These are phyloP conservation scores for Microthlaspi erraticum DNA, from an alignment of 345 rosid species.

Conservation along the genomic window DNA sequence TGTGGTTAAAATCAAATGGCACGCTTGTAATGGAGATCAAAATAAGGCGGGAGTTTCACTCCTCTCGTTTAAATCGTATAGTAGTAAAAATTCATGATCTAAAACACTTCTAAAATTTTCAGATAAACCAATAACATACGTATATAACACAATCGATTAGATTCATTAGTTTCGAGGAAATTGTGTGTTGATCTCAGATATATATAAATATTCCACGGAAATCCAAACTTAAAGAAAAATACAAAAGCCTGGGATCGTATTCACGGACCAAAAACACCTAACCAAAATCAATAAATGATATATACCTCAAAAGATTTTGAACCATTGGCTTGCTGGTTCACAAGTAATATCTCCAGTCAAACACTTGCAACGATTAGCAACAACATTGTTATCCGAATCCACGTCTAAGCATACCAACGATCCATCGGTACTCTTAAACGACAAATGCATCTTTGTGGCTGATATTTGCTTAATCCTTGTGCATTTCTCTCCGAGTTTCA, in stretches of 20 bases:
- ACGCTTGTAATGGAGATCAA: too few relatives aligned
- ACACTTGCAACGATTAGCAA: constrained; percentile 61
- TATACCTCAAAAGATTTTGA: constrained; percentile 53
- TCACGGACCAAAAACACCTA: background rate
- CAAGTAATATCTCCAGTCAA: constrained; percentile 53
- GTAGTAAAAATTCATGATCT: background rate
- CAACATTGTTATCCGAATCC: constrained; percentile 50
- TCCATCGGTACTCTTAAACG: constrained; percentile 52
- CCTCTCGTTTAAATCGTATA: too few relatives aligned
- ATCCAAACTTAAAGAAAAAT: constrained; percentile 12
- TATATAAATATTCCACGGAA: background rate
- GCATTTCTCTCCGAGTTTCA: constrained; percentile 57
- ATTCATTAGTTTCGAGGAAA: background rate
- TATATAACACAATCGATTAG: background rate
- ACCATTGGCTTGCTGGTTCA: constrained; percentile 77
- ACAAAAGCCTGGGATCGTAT: constrained; percentile 4
- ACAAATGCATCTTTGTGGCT: constrained; percentile 79
- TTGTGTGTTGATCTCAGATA: background rate
- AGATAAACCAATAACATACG: background rate
- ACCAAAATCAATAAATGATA: background rate
- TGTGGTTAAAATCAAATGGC: background rate
- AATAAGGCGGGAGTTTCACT: too few relatives aligned
- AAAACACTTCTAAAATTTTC: background rate
- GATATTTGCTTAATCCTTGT: constrained; percentile 64
- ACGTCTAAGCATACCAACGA: constrained; percentile 69